A percentile compares a stretch with the other conserved stretches of the same genome.
phyloP scores from a whole-genome alignment of 1,139 yeast species.

The Sugiyamaella neomexicana region DNA sequence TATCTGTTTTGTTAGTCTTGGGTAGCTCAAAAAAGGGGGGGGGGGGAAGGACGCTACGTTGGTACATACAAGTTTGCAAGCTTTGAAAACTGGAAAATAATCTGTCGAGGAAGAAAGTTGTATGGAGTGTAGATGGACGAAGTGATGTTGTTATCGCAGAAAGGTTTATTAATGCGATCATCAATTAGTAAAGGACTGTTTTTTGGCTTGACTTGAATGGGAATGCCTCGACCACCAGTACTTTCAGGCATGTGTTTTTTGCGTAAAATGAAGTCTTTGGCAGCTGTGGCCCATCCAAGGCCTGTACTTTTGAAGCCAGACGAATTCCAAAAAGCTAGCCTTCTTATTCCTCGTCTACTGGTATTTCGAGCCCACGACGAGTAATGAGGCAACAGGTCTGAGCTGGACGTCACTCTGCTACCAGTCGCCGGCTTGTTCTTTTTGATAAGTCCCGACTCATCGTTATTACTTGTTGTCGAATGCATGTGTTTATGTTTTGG shows the following conservation, averaged over 20 bases:
- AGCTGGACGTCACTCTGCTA: conserved; percentile 15
- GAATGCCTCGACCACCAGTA: conserved; percentile 73
- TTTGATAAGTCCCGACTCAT: conserved; percentile 13
- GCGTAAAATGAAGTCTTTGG: conserved; percentile 45
- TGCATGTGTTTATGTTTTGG: conserved; percentile 8
- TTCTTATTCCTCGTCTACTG: conserved; percentile 2
- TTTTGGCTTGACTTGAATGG: conserved; percentile 45
- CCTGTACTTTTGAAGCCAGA: conserved; percentile 4
- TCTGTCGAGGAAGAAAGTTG: conserved; percentile 83
- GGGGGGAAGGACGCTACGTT: too few relatives aligned
- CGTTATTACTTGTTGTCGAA: conserved; percentile 7
- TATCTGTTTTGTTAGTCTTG: conserved; percentile 37
- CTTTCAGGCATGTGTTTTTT: conserved; percentile 52
- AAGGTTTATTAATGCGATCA: conserved; percentile 66
- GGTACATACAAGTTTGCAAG: conserved; percentile 66
- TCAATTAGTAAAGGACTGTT: conserved; percentile 49
- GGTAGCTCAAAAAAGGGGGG: background rate
- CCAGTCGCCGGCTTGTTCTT: conserved; percentile 14
- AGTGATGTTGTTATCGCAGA: conserved; percentile 66
- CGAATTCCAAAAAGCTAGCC: conserved; percentile 6
- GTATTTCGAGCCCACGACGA: conserved; percentile 34
- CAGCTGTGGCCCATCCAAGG: conserved; percentile 8
- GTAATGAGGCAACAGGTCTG: conserved; percentile 32
- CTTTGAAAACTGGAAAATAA: conserved; percentile 88
- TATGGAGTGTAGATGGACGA: conserved; percentile 84